These are phyloP conservation scores for Boletus vinaceobasis DNA, from an alignment of 768 basidiomycete species.

Conservation along the genomic window DNA sequence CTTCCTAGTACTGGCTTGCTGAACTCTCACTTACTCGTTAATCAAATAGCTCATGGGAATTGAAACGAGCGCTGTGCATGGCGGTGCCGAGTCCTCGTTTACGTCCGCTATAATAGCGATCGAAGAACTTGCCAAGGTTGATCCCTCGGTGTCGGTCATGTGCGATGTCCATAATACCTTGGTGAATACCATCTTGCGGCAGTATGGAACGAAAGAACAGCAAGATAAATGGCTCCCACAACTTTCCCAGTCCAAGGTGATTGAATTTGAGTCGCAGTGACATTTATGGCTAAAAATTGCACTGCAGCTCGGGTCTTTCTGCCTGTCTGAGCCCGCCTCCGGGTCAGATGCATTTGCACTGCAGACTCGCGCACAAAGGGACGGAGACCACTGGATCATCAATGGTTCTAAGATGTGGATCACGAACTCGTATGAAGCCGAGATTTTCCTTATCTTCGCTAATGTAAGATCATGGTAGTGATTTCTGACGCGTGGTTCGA, in stretches of 20 bases:
- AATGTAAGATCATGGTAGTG: constrained; percentile 54
- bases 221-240: constrained; percentile 86
- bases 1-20: not conserved
- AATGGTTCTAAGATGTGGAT: constrained; percentile 99
- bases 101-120: constrained; percentile 94
- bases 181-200: constrained; percentile 90
- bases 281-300: not conserved
- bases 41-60: constrained; percentile 87
- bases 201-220: constrained; percentile 80
- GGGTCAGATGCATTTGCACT: constrained; percentile 98
- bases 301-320: constrained; percentile 88
- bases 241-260: constrained; percentile 73
- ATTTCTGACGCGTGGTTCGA: not conserved
- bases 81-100: constrained; percentile 89
- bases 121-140: constrained; percentile 94
- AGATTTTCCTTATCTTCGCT: constrained; percentile 91
- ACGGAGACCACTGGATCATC: constrained; percentile 80
- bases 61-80: constrained; percentile 79
- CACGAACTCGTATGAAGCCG: constrained; percentile 90
- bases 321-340: constrained; percentile 86
- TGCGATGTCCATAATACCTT: constrained; percentile 99
- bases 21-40: not conserved
- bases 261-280: not conserved
- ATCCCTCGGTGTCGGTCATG: constrained; percentile 93
- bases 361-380: constrained; percentile 87